Percentiles rank a stretch among this genome's conserved stretches.
These are phyloP conservation scores for Pugionium cornutum DNA, from an alignment of 345 rosid species.

Conservation along the genomic window DNA sequence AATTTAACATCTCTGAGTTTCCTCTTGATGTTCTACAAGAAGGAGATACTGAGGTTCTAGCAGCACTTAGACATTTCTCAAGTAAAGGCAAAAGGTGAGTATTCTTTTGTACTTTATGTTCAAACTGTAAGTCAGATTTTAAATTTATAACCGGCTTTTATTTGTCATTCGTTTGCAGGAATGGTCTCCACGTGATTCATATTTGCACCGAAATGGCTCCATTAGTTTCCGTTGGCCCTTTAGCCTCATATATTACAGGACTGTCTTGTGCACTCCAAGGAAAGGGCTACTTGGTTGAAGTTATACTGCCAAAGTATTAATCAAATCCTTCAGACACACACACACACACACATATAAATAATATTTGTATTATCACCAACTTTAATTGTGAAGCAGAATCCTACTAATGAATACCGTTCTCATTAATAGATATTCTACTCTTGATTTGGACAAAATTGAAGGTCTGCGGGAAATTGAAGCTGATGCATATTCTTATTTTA, in stretches of 20 bases:
- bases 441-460: constrained; percentile 61
- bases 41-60: constrained; percentile 60
- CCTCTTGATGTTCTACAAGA: constrained; percentile 47
- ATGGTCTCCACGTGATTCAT: constrained; percentile 65
- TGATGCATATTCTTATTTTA: constrained; percentile 69
- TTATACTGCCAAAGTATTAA: constrained; percentile 77
- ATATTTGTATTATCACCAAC: background rate
- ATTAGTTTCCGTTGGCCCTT: constrained; percentile 59
- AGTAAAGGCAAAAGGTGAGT: constrained; percentile 53
- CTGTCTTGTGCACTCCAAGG: constrained; percentile 61
- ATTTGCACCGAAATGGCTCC: constrained; percentile 91
- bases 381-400: constrained; percentile 1
- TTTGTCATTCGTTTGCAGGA: constrained; percentile 50
- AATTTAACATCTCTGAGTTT: constrained; percentile 51
- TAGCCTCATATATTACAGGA: constrained; percentile 71
- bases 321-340: background rate
- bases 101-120: background rate
- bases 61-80: constrained; percentile 58
- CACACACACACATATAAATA: background rate
- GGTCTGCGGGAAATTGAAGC: constrained; percentile 61
- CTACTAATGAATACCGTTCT: constrained; percentile 16
- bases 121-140: background rate
- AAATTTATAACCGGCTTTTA: background rate
- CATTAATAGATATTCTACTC: constrained; percentile 55
- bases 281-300: constrained; percentile 77